These are phyloP conservation scores for Pyrenula aspistea DNA, from an alignment of 495 filamentous ascomycete genomes.

Conservation along the genomic window DNA sequence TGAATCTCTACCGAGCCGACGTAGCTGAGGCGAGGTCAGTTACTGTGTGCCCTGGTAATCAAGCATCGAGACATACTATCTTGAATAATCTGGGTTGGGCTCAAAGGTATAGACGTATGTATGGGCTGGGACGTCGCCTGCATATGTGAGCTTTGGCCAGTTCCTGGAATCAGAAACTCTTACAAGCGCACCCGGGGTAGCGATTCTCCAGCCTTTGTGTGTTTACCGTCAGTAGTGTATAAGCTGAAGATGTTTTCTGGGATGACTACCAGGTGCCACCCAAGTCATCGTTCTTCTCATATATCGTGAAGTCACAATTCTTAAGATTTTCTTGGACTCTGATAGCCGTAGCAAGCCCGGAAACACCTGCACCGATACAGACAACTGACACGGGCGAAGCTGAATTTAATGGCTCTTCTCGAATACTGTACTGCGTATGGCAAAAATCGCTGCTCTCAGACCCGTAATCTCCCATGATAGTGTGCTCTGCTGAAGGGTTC, in stretches of 20 bases:
- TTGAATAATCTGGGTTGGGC: constrained; percentile 21
- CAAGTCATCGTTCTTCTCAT: constrained; percentile 25
- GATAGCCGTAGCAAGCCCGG: constrained; percentile 23
- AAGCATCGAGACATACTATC: too few relatives aligned
- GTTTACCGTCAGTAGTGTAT: constrained; percentile 11
- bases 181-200: constrained; percentile 37
- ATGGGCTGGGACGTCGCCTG: constrained; percentile 21
- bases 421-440: not conserved
- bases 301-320: constrained; percentile 16
- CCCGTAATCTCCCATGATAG: not conserved
- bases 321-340: constrained; percentile 12
- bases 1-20: constrained; percentile 9
- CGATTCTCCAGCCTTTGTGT: constrained; percentile 43
- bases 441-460: not conserved
- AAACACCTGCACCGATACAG: constrained; percentile 27
- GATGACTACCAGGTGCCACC: constrained; percentile 23
- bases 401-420: not conserved
- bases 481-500: too few relatives aligned
- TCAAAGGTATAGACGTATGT: constrained; percentile 25
- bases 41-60: too few relatives aligned
- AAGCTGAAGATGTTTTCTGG: not conserved
- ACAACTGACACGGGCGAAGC: constrained; percentile 15
- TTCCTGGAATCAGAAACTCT: not conserved
- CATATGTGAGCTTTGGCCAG: constrained; percentile 1
- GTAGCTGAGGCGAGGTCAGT: not conserved